A percentile compares a stretch with the other conserved stretches of the same genome.
Evolutionary conservation across 148 eudicot genomes (phyloP).

Genomic region (Fagopyrum esculentum): DNA sequence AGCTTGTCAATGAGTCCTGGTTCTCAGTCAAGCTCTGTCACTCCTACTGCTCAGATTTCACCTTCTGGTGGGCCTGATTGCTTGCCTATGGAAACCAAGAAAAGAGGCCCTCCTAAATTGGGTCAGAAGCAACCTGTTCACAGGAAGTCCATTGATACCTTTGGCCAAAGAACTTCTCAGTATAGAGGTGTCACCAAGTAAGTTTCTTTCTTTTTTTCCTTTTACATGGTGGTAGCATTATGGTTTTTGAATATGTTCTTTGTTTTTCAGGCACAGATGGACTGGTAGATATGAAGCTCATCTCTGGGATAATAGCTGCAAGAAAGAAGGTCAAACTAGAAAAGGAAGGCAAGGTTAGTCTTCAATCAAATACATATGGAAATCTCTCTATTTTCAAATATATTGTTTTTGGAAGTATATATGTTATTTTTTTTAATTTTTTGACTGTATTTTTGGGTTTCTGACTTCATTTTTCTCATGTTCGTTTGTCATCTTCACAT

Average conservation of each 20-base stretch:
- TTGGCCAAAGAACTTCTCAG: slow-evolving; percentile 97
- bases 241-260: not conserved
- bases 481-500: slow-evolving; percentile 9
- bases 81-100: slow-evolving; percentile 46
- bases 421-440: not conserved
- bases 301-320: slow-evolving; percentile 76
- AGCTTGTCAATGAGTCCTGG: slow-evolving; percentile 93
- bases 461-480: not conserved
- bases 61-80: slow-evolving; percentile 26
- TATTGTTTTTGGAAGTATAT: slow-evolving; percentile 8
- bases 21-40: slow-evolving; percentile 81
- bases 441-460: slow-evolving; percentile 11
- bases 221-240: not conserved
- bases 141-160: slow-evolving; percentile 86
- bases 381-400: not conserved
- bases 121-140: slow-evolving; percentile 75
- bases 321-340: slow-evolving; percentile 94
- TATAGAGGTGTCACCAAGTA: slow-evolving; percentile 96
- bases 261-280: slow-evolving; percentile 60
- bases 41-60: slow-evolving; percentile 58
- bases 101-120: slow-evolving; percentile 48
- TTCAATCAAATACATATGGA: not conserved
- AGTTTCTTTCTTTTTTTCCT: not conserved
- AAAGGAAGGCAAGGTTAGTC: slow-evolving; percentile 87
- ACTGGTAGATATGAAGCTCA: slow-evolving; percentile 76